phyloP scores from a whole-genome alignment of 164 flowering plant genomes.

The Annona squamosa region DNA sequence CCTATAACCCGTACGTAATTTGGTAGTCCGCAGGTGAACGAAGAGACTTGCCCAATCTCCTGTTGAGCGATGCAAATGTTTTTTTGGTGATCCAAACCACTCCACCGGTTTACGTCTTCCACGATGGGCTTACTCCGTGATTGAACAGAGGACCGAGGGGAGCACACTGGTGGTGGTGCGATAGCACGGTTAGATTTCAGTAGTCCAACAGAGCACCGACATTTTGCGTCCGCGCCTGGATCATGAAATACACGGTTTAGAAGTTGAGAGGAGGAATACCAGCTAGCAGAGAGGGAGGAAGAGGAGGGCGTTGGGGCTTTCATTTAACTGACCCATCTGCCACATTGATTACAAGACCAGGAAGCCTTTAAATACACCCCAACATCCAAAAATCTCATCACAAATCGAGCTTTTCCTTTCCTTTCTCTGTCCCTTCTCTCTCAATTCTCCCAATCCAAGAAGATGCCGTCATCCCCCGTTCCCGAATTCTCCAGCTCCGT shows the following conservation, averaged over 20 bases:
- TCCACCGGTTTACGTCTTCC: too few species aligned
- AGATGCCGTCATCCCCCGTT: neutral
- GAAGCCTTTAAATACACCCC: neutral
- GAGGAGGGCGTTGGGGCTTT: neutral
- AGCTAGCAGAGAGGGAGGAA: neutral
- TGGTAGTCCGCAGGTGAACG: too few species aligned
- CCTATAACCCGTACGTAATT: too few species aligned
- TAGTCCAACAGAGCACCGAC: too few species aligned
- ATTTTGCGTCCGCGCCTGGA: too few species aligned
- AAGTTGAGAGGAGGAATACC: neutral
- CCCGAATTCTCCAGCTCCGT: conserved; percentile 19
- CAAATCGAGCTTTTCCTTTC: neutral
- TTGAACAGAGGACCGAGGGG: too few species aligned
- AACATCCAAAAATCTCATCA: neutral
- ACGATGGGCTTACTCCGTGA: too few species aligned
- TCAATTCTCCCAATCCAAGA: neutral
- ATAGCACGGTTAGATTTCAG: too few species aligned
- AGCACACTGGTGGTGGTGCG: too few species aligned
- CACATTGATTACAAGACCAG: neutral
- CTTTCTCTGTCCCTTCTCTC: neutral
- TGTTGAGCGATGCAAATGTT: too few species aligned
- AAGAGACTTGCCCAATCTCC: too few species aligned
- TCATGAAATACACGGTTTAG: neutral
- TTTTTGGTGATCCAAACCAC: too few species aligned
- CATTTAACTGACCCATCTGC: conserved; percentile 7